phyloP scores from a whole-genome alignment of 148 eudicot genomes.

The Rhododendron molle region DNA sequence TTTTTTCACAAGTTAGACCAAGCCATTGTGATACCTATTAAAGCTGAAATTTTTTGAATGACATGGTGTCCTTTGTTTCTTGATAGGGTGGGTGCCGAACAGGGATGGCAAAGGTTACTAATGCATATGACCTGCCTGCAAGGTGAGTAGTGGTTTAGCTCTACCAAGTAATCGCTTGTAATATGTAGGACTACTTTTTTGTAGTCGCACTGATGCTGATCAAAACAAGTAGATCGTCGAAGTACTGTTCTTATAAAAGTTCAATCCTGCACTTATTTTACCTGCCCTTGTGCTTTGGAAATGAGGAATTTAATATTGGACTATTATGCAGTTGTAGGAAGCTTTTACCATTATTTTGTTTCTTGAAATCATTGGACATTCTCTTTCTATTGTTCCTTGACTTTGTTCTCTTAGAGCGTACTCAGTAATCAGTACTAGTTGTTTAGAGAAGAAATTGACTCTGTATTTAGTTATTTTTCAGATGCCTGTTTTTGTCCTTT shows the following conservation, averaged over 20 bases:
- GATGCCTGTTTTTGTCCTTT: not conserved
- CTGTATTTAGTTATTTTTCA: not conserved
- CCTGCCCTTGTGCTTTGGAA: not conserved
- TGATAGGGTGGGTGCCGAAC: slow-evolving; percentile 98
- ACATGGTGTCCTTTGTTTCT: slow-evolving; percentile 10
- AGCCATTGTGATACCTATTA: not conserved
- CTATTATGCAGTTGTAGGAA: not conserved
- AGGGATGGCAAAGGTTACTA: slow-evolving; percentile 97
- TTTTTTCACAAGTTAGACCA: not conserved
- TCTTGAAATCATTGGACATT: not conserved
- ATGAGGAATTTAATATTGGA: not conserved
- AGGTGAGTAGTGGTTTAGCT: slow-evolving; percentile 45
- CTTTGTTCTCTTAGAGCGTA: not conserved
- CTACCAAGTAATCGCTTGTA: not conserved
- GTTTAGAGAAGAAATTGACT: not conserved
- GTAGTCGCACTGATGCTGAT: not conserved
- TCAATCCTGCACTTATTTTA: not conserved
- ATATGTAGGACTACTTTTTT: not conserved
- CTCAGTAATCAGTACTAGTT: not conserved
- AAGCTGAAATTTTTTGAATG: slow-evolving; percentile 5
- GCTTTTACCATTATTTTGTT: not conserved
- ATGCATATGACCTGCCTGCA: slow-evolving; percentile 95
- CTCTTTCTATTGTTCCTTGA: not conserved
- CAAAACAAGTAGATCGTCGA: not conserved
- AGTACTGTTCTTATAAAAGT: not conserved